Evolutionary conservation across 129 eudicot genomes (phyloP).

Genomic region (Glebionis coronaria): DNA sequence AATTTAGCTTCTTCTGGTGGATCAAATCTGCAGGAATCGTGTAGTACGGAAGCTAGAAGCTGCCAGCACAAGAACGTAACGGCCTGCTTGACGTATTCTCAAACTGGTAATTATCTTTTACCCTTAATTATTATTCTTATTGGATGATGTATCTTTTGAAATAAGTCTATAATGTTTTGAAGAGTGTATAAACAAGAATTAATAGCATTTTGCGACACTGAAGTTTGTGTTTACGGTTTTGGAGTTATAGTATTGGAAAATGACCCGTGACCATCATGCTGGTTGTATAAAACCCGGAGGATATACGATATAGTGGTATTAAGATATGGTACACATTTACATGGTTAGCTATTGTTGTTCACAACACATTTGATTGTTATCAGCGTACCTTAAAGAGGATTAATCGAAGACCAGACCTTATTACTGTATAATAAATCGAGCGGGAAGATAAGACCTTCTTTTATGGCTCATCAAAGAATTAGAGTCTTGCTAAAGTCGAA

Average conservation of each 20-base stretch:
- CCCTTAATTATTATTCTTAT: neutral
- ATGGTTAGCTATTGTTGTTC: neutral
- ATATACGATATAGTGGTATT: neutral
- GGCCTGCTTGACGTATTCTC: constrained; percentile 41
- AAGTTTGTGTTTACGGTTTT: no score
- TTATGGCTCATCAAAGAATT: no score
- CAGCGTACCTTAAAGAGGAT: neutral
- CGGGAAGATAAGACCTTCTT: no score
- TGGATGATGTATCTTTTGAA: neutral
- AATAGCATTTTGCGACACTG: no score
- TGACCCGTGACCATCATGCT: no score
- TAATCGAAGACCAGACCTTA: neutral
- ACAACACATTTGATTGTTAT: neutral
- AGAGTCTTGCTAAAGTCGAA: no score
- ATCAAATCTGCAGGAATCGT: constrained; percentile 24
- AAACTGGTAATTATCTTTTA: constrained; percentile 31
- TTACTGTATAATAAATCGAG: no score
- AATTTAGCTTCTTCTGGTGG: constrained; percentile 15
- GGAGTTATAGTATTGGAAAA: no score
- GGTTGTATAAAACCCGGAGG: no score
- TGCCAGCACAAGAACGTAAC: constrained; percentile 41
- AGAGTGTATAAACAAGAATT: no score
- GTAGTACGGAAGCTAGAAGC: constrained; percentile 31
- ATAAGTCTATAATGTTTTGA: no score
- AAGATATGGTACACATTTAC: neutral